phyloP scores from a whole-genome alignment of 2,329 filamentous ascomycete genomes.

The Tolypocladium amazonense region DNA sequence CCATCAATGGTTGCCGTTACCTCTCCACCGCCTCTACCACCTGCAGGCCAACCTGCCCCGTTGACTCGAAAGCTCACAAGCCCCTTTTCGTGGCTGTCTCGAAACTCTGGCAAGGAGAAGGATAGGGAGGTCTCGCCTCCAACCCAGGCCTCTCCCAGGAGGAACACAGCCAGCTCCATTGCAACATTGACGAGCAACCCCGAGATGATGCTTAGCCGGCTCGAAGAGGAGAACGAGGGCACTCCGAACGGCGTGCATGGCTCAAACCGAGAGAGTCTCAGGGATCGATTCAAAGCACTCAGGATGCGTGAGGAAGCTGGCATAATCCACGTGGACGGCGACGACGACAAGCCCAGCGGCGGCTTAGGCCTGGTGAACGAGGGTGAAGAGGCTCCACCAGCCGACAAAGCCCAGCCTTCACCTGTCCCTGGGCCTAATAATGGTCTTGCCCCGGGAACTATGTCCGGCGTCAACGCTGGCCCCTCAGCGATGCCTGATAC shows the following conservation, averaged over 20 bases:
- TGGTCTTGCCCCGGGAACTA: constrained; percentile 73
- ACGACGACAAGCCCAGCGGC: constrained; percentile 36
- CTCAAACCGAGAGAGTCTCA: constrained; percentile 50
- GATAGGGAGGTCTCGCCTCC: constrained; percentile 45
- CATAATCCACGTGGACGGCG: constrained; percentile 39
- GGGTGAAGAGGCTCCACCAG: constrained; percentile 13
- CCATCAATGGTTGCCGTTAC: constrained; percentile 20
- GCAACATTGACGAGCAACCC: constrained; percentile 71
- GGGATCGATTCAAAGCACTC: constrained; percentile 69
- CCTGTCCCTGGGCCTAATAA: constrained; percentile 56
- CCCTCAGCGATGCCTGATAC: constrained; percentile 59
- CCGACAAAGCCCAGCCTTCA: constrained; percentile 25
- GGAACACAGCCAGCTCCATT: constrained; percentile 73
- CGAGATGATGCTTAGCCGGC: constrained; percentile 64
- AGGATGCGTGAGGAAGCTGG: constrained; percentile 64
- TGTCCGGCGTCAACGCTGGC: constrained; percentile 67
- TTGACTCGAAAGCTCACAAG: constrained; percentile 66
- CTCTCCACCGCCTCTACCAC: constrained; percentile 17
- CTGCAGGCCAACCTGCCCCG: constrained; percentile 14
- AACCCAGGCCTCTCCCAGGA: constrained; percentile 29
- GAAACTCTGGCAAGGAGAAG: constrained; percentile 51
- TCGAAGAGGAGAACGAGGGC: constrained; percentile 60
- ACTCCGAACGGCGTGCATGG: constrained; percentile 32
- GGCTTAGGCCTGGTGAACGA: constrained; percentile 11
- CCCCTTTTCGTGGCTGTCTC: constrained; percentile 77